Evolutionary conservation across 306 rosid genomes (phyloP), one percentile per base, ranked within the genome.

Genomic region (Astragalus membranaceus): DNA sequence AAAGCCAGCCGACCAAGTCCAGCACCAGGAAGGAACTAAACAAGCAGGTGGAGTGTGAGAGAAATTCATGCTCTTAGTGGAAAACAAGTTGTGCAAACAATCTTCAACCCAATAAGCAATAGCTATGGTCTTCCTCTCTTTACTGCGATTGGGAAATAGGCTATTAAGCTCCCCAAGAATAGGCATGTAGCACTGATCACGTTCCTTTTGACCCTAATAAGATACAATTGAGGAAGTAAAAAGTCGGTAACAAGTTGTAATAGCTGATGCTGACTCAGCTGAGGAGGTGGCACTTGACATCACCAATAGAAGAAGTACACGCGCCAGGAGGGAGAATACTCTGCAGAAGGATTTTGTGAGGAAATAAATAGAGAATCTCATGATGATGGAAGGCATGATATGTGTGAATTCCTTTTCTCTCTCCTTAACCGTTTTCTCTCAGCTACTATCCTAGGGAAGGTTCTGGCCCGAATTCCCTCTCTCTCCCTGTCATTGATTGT

Each of bases 21-120:
- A 79, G 97, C 97, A 67, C 99, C 99, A 67, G 99, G 99, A n/a
- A n/a, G n/a, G n/a, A 82, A 91, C 97, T 85, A 94, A 94, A 83
- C 99, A 94, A 49, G 97, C 69, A 77, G 96, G 97, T 78, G 99
- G 89, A 74, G 97, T 94, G 92, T 75, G 64, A 23, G 66, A 76
- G 50, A 79, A 71, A 74, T 61, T 56, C 49, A 78, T 52, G 61
- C 69, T 72, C 79, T 78, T 37, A 81, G 79, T 68, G 54, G 30
- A 79, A 46, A 46, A 16, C 56, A 73, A 52, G 70, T 41, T 63
- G 69, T n/a, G 48, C 47, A 79, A 53, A 64, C 43, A 72, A 43
- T 39, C 76, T 74, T 46, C 69, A 75, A 69, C 10, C 60, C 41
- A n/a, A 48, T 23, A 67, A 56, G 59, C 66, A 64, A 47, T 54